Evolutionary conservation across 2,329 filamentous ascomycete genomes (phyloP).

Genomic region (Trichoderma sp.): DNA sequence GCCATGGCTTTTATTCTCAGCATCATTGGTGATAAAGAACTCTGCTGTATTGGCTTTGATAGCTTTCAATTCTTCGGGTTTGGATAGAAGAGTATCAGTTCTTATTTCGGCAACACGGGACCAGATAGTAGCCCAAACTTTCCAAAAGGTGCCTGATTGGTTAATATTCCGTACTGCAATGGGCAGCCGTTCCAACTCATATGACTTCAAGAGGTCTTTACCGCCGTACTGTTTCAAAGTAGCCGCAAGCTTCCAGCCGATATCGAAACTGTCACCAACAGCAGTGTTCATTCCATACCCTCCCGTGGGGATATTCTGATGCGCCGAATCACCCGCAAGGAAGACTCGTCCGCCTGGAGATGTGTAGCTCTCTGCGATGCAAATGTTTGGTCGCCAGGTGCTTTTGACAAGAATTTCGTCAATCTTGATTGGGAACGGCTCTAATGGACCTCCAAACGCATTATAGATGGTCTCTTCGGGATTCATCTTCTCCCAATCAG

Average conservation of each 20-base stretch:
- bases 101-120: neutral
- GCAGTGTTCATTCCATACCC: constrained; percentile 43
- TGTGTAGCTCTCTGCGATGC: constrained; percentile 29
- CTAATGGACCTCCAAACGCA: neutral
- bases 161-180: constrained; percentile 25
- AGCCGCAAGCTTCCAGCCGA: constrained; percentile 39
- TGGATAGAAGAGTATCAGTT: neutral
- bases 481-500: constrained; percentile 1
- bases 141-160: constrained; percentile 17
- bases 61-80: neutral
- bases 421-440: constrained; percentile 23
- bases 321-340: constrained; percentile 39
- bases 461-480: neutral
- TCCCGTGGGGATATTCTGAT: constrained; percentile 38
- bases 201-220: constrained; percentile 27
- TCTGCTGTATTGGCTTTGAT: neutral
- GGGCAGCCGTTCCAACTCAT: constrained; percentile 29
- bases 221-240: constrained; percentile 27
- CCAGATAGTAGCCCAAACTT: neutral
- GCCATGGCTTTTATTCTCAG: constrained; percentile 32
- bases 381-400: constrained; percentile 27
- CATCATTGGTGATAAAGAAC: constrained; percentile 23
- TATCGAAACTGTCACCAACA: constrained; percentile 37
- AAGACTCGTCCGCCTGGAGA: constrained; percentile 38
- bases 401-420: constrained; percentile 30